Evolutionary conservation across 2,329 filamentous ascomycete species (phyloP), one percentile per base, ranked within the genome.

Genomic region (Fusarium palustre): DNA sequence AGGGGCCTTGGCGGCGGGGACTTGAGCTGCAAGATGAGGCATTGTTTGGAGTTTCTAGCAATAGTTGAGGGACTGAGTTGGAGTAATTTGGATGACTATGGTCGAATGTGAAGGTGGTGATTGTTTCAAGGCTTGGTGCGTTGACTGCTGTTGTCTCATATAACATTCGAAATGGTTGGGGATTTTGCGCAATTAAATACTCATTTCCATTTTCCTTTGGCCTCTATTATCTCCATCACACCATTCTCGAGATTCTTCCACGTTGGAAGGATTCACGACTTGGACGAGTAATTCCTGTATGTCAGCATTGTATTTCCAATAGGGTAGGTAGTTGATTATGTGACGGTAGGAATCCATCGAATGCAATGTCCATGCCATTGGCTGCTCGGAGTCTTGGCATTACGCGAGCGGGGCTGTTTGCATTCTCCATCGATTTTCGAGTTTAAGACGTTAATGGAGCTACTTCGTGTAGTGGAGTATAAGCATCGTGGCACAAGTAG

Each of bases 11-110:
- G 68, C 60, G 31, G 64, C 50, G 2, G 68, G 68, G 25, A 60
- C 47, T 28, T 63, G 46, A 3, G 68, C 68, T 15, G 68, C 68
- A 5, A 71, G 50, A 39, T 71, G 68, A 60, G 50, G 43, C 68
- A 71, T 71, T 3, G 2, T 59, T 0, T 13, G 2, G 3, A 28
- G 5, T 7, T 12, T 24, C 24, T 2, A 3, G 4, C 13, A 2
- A 2, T n/a, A 11, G 8, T 11, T 12, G 6, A 7, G 1, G 20
- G 11, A 1, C 13, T 8, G 20, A 10, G 12, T 3, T 15, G 9
- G 1, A 24, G 1, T 24, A 12, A 16, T 24, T 10, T 24, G 7
- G 8, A 11, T 12, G 22, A 9, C 4, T 16, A 18, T 3, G 0
- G 3, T 31, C 12, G 33, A 1, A 15, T 12, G 3, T 3, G 5